These are phyloP conservation scores for Saturnispora serradocipensis DNA, from an alignment of 805 yeast genomes.

Conservation along the genomic window DNA sequence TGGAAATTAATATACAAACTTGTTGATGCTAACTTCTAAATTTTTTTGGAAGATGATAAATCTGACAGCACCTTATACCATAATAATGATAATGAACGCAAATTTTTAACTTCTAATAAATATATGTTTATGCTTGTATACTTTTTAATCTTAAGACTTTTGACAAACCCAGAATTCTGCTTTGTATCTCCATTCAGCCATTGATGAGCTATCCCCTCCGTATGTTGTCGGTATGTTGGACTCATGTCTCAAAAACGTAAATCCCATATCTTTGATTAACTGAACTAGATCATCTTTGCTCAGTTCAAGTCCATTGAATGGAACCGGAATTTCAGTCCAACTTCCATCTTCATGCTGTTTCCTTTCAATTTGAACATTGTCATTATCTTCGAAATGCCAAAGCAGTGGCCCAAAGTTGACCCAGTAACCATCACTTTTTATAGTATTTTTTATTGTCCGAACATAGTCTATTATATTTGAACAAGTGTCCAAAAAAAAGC, in stretches of 20 bases:
- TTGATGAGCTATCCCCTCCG: slow-evolving; percentile 38
- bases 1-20: slow-evolving; percentile 37
- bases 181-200: slow-evolving; percentile 48
- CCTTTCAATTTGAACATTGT: slow-evolving; percentile 21
- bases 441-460: slow-evolving; percentile 36
- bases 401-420: slow-evolving; percentile 59
- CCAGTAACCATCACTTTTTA: slow-evolving; percentile 45
- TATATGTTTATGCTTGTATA: background rate
- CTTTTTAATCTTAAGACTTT: slow-evolving; percentile 16
- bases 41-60: too few relatives aligned
- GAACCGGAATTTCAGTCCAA: slow-evolving; percentile 23
- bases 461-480: slow-evolving; percentile 50
- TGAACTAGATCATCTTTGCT: slow-evolving; percentile 44
- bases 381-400: slow-evolving; percentile 62
- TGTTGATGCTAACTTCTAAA: background rate
- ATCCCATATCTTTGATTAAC: slow-evolving; percentile 41
- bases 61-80: too few relatives aligned
- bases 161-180: slow-evolving; percentile 64
- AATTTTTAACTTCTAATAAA: background rate
- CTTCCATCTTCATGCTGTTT: slow-evolving; percentile 18
- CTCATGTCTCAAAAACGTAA: slow-evolving; percentile 37
- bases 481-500: slow-evolving; percentile 59
- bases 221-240: slow-evolving; percentile 41
- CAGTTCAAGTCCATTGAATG: slow-evolving; percentile 50
- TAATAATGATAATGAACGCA: background rate